Base-by-base conservation (phyloP, 164 flowering plant species). In the Magnolia sinica region DNA sequence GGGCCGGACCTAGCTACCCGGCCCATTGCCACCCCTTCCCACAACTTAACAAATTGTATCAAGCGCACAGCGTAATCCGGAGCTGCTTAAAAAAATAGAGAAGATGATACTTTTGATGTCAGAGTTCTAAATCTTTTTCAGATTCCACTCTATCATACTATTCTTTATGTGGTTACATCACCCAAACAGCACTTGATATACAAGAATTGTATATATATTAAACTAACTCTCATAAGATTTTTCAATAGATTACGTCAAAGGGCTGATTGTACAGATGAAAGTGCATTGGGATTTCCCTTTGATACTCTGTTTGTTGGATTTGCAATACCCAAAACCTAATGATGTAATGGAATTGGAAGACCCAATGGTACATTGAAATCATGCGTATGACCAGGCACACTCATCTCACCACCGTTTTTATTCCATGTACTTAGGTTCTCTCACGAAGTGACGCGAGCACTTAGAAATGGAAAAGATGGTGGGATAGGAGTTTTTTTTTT, bases 151-250 rank as follows among this genome's bases (percentile, higher is more conserved):
- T 64, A 22, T 22, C 68, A 64, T 64, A 64, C 10, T 64, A 22
- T 64, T 64, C 68, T 64, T 64, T 6, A 64, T 64, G 19, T 64
- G 68, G 68, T 64, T 19, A n/a, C 68, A 20, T 64, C 68, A 64
- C 68, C 24, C 29, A 22, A 19, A 20, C 10, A n/a, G 24, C 24
- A n/a, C 68, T n/a, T n/a, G 2, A 64, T 24, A 9, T 9, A 22
- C 8, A 16, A 64, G 24, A 8, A 22, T n/a, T n/a, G 24, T 16
- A 64, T 5, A 37, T 37, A 37, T 37, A 37, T 3, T 37, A 37
- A 37, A 37, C 0, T 37, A 37, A 37, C 45, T 37, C 45, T 5
- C 45, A 37, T 37, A 37, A 19, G 67, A n/a, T 4, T 64, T 64
- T 64, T 19, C 7, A 9, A n/a, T 64, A 19, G 10, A 20, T 64